Evolutionary conservation across 177 flowering plant species (phyloP).

Genomic region (Vitis hybrid): DNA sequence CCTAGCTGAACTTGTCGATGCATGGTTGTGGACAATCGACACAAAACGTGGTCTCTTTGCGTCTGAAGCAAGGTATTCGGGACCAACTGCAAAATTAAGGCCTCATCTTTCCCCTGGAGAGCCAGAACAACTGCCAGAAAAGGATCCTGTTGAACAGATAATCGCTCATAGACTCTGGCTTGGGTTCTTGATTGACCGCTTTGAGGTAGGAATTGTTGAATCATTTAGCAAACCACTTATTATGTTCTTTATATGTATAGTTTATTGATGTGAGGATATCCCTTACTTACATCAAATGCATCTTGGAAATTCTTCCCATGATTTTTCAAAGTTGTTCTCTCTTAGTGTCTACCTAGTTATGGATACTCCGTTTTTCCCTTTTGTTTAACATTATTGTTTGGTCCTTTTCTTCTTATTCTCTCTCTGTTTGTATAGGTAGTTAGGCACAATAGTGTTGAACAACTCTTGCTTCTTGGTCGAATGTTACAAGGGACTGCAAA

Average conservation of each 20-base stretch:
- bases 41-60: slow-evolving; percentile 96
- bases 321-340: no score
- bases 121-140: slow-evolving; percentile 67
- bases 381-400: neutral
- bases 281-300: no score
- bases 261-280: no score
- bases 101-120: slow-evolving; percentile 96
- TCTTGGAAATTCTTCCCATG: no score
- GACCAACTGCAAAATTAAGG: slow-evolving; percentile 90
- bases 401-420: neutral
- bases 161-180: slow-evolving; percentile 95
- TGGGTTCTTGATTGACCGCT: slow-evolving; percentile 97
- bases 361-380: neutral
- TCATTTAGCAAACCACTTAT: neutral
- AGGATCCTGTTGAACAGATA: slow-evolving; percentile 90
- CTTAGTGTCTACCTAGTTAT: neutral
- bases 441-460: slow-evolving; percentile 83
- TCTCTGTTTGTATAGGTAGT: slow-evolving; percentile 54
- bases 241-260: no score
- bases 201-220: slow-evolving; percentile 62
- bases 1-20: slow-evolving; percentile 98
- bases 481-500: slow-evolving; percentile 87
- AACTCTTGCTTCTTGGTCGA: slow-evolving; percentile 86
- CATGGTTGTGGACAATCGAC: slow-evolving; percentile 99
- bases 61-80: slow-evolving; percentile 63